A percentile compares a stretch with the other conserved stretches of the same genome.
Evolutionary conservation across 257 asterid species (phyloP).

Genomic region (Vinca minor): DNA sequence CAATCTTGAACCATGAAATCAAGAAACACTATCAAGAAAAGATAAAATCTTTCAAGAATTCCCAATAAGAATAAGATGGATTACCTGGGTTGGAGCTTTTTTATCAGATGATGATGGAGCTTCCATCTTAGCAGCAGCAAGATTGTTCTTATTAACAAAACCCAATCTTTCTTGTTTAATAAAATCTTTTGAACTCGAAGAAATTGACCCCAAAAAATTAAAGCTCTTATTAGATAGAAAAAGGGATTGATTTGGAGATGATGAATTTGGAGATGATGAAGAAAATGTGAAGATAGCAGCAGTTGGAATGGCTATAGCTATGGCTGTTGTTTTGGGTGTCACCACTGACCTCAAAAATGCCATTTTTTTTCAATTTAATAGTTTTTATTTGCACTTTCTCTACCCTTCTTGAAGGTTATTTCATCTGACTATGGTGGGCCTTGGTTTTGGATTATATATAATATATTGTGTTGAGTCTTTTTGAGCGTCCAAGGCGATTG

Average conservation of each 20-base stretch:
- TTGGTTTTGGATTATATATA: too few relatives aligned
- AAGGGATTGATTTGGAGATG: slow-evolving; percentile 14
- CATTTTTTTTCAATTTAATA: slow-evolving; percentile 26
- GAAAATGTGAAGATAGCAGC: slow-evolving; percentile 32
- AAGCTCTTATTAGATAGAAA: slow-evolving; percentile 12
- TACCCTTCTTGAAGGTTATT: not conserved
- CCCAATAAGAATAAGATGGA: too few relatives aligned
- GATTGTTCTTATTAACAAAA: slow-evolving; percentile 26
- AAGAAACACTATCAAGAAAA: too few relatives aligned
- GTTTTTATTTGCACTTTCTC: too few relatives aligned
- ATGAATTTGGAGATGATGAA: slow-evolving; percentile 17
- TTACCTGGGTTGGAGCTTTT: slow-evolving; percentile 34
- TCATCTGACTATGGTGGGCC: too few relatives aligned
- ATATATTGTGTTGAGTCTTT: too few relatives aligned
- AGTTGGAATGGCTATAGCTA: slow-evolving; percentile 38
- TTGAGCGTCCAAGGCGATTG: too few relatives aligned
- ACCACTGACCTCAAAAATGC: slow-evolving; percentile 59
- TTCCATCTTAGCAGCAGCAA: slow-evolving; percentile 58
- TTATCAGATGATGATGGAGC: slow-evolving; percentile 28
- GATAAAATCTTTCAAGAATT: too few relatives aligned
- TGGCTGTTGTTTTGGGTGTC: slow-evolving; percentile 54
- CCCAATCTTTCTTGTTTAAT: slow-evolving; percentile 21
- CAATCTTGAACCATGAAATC: not conserved
- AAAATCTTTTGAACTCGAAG: slow-evolving; percentile 23
- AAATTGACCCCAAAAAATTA: slow-evolving; percentile 29